These are phyloP conservation scores for Coniochaeta sp. DNA, from an alignment of 2,329 filamentous ascomycete genomes.

Conservation along the genomic window DNA sequence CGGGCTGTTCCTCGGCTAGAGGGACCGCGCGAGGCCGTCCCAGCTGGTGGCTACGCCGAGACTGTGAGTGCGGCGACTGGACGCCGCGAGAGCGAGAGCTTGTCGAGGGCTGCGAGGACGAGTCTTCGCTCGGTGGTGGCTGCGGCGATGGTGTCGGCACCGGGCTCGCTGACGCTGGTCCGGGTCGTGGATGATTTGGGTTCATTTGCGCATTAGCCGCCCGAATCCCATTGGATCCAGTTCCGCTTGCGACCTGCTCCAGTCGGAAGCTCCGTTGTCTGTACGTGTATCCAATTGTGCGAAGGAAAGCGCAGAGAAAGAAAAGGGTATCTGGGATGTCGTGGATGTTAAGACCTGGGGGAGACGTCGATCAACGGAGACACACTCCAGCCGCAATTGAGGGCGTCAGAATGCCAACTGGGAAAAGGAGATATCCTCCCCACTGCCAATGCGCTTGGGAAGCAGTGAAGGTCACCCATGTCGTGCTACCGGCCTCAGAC, in stretches of 20 bases:
- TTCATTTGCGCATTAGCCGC: conserved; percentile 1
- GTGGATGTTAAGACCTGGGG: not conserved
- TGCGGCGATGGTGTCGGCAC: not conserved
- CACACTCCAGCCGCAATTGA: not conserved
- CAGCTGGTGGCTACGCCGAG: not conserved
- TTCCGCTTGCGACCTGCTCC: not conserved
- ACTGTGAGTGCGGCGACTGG: not conserved
- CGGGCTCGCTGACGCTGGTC: not conserved
- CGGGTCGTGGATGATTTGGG: not conserved
- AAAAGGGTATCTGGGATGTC: not conserved
- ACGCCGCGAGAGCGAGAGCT: not conserved
- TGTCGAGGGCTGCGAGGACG: not conserved
- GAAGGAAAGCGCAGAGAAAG: not conserved
- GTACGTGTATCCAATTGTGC: not conserved
- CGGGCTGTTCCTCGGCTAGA: conserved; percentile 11
- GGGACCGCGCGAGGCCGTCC: not conserved
- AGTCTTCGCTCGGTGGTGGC: not conserved
- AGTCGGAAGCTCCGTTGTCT: not conserved
- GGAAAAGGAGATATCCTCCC: not conserved
- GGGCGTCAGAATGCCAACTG: not conserved
- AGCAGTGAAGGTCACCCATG: too few species aligned
- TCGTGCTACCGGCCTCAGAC: not conserved
- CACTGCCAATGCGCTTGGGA: not conserved
- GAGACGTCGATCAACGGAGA: not conserved
- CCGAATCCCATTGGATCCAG: not conserved